Evolutionary conservation across 495 filamentous ascomycete genomes (phyloP), one percentile per base, ranked within the genome.

Genomic region (Penicillium parvum): DNA sequence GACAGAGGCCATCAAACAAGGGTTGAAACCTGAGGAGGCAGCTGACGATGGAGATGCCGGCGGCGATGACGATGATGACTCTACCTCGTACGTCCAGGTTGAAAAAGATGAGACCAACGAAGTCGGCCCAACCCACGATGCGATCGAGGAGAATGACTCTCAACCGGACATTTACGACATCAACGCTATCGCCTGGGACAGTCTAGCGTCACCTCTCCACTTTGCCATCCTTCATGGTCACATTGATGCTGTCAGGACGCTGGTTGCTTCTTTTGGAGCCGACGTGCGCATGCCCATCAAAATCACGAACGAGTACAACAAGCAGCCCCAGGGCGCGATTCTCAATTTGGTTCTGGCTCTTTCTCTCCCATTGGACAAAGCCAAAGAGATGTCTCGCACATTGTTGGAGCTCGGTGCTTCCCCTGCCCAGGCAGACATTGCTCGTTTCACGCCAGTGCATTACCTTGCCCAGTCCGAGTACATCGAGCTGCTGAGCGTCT

Each of bases 141-240:
- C 34, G 3, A 26, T 53, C 3, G 77, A 79, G n/a, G 75, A 78
- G 5, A 69, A 77, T 25, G 75, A 82, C 5, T 70, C 75, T 7
- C 82, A 84, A 18, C 85, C 85, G 3, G 85, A 94, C 60, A 73
- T 90, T 41, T 90, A 84, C 58, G 83, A 90, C 39, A 72, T 90
- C 40, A 82, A 91, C 50, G 73, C 81, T 5, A 50, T 82, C 7
- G 74, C 86, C 6, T 94, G 88, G 88, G 87, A 94, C 45, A 82
- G 61, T 11, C 73, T 76, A 12, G 74, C 76, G 37, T 82, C 85
- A 1, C 76, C 88, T 0, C 65, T 91, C 10, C 88, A 94, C 53
- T 70, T 88, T 17, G 88, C 88, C 2, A 89, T 94, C 40, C 38
- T 86, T 1, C 73, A 76, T 39, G 85, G 85, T 2, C 82, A 90